These are phyloP conservation scores for Xylaria curta DNA, from an alignment of 495 filamentous ascomycete species.

Conservation along the genomic window DNA sequence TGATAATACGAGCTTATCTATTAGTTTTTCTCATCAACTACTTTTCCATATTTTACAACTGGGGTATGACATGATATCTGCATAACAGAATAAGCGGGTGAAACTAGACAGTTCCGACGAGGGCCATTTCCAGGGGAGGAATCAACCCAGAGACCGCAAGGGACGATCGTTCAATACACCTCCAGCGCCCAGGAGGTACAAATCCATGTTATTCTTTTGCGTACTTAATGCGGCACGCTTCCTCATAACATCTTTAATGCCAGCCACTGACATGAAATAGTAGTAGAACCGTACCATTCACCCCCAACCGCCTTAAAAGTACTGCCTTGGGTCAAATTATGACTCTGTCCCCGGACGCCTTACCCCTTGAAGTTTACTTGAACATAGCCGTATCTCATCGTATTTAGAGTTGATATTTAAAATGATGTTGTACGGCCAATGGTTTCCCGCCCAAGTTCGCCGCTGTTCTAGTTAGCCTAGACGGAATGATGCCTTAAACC, in stretches of 20 bases:
- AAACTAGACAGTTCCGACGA: neutral
- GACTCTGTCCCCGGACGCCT: neutral
- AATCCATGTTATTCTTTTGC: neutral
- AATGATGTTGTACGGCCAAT: neutral
- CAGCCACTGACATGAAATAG: neutral
- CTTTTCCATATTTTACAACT: constrained; percentile 14
- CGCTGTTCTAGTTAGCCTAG: neutral
- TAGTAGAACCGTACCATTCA: neutral
- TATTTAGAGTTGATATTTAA: neutral
- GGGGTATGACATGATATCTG: constrained; percentile 20
- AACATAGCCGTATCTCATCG: neutral
- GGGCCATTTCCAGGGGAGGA: neutral
- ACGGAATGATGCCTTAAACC: neutral
- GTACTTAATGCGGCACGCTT: constrained; percentile 17
- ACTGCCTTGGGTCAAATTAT: neutral
- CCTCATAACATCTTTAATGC: neutral
- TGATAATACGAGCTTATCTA: constrained; percentile 8
- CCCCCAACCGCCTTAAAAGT: neutral
- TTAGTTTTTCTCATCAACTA: constrained; percentile 14
- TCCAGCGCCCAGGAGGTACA: neutral
- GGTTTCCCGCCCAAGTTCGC: neutral
- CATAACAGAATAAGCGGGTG: neutral
- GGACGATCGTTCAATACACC: neutral
- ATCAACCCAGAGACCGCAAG: neutral
- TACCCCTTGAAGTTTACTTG: constrained; percentile 2